phyloP scores from a whole-genome alignment of 805 yeast species.

The Metschnikowia henanensis region DNA sequence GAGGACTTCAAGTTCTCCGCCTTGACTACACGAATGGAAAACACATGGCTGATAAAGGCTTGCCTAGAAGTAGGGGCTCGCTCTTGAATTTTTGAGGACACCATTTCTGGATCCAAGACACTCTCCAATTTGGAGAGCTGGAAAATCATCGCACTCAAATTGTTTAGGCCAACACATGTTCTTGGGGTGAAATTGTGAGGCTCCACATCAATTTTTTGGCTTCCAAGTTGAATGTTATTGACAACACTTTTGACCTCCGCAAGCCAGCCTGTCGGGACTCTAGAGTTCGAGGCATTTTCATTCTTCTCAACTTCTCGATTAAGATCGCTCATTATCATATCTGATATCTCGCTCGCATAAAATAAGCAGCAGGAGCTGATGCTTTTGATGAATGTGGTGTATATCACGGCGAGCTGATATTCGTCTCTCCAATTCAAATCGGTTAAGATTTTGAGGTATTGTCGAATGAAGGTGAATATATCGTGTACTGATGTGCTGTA shows the following conservation, averaged over 20 bases:
- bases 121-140: constrained; percentile 55
- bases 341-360: constrained; percentile 44
- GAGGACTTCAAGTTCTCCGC: constrained; percentile 56
- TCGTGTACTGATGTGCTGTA: constrained; percentile 67
- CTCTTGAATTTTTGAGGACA: constrained; percentile 42
- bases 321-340: constrained; percentile 44
- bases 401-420: constrained; percentile 59
- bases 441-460: constrained; percentile 55
- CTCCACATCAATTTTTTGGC: constrained; percentile 36
- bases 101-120: constrained; percentile 55
- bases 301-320: constrained; percentile 30
- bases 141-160: constrained; percentile 52
- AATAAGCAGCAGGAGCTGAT: constrained; percentile 59
- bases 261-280: constrained; percentile 36
- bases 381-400: constrained; percentile 59
- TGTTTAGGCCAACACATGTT: constrained; percentile 77
- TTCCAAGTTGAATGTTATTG: constrained; percentile 35
- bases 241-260: constrained; percentile 56
- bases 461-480: constrained; percentile 61
- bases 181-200: constrained; percentile 59
- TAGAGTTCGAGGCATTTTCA: neutral
- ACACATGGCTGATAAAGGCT: constrained; percentile 49
- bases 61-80: constrained; percentile 33
- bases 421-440: constrained; percentile 66
- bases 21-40: constrained; percentile 58